A percentile compares a stretch with the other conserved stretches of the same genome.
Conservation (phyloP, 2,329 filamentous ascomycete genomes). For the Aspergillus pseudoglaucus region DNA sequence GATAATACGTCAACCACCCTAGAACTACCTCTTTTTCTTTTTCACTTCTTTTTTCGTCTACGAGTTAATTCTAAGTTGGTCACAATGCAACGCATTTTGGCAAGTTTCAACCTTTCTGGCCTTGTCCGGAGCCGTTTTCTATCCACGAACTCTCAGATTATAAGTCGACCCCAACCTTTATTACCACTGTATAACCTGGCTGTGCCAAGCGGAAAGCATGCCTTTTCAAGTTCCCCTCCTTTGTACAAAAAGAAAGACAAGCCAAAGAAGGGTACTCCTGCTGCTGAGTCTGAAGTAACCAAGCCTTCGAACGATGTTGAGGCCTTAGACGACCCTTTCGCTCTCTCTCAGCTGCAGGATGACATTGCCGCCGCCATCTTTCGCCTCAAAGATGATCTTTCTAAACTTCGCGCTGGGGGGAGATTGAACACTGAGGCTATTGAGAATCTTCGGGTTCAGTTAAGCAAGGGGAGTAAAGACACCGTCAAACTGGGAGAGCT, state of each 20-base stretch:
- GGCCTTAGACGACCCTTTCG: slow-evolving; percentile 49
- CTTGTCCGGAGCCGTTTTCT: neutral
- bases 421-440: slow-evolving; percentile 57
- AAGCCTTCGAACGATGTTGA: slow-evolving; percentile 26
- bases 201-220: slow-evolving; percentile 3
- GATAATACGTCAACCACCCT: too few species aligned
- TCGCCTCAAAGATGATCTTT: slow-evolving; percentile 54
- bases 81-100: neutral
- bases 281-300: slow-evolving; percentile 18
- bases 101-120: neutral
- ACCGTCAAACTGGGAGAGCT: slow-evolving; percentile 54
- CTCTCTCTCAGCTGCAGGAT: slow-evolving; percentile 53
- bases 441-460: slow-evolving; percentile 54
- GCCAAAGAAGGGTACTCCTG: slow-evolving; percentile 39
- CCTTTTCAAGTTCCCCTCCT: slow-evolving; percentile 38
- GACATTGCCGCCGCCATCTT: slow-evolving; percentile 51
- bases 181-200: neutral
- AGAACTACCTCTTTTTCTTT: too few species aligned
- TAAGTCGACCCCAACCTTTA: slow-evolving; percentile 1
- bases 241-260: slow-evolving; percentile 51
- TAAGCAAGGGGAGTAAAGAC: slow-evolving; percentile 48
- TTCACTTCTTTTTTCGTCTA: too few species aligned
- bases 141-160: neutral
- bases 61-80: neutral
- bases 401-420: slow-evolving; percentile 56